Evolutionary conservation across 768 basidiomycete genomes (phyloP).

Genomic region (Lentinula guzmanii): DNA sequence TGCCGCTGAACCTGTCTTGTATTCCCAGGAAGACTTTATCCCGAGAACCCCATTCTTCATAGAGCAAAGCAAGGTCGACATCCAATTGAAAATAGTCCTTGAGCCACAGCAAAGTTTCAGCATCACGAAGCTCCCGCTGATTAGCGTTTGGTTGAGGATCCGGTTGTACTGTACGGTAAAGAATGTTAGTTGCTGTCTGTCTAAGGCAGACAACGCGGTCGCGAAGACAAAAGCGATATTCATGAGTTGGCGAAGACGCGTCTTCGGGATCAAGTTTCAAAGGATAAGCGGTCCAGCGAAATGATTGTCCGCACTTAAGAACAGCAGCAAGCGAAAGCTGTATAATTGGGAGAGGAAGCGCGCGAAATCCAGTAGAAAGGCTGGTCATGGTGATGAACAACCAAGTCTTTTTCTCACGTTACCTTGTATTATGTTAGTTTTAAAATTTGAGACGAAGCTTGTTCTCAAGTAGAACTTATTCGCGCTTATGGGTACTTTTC

Average conservation of each 20-base stretch:
- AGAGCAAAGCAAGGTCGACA: conserved; percentile 63
- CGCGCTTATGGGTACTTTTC: conserved; percentile 60
- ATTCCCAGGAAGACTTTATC: conserved; percentile 73
- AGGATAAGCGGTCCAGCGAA: conserved; percentile 67
- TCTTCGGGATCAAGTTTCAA: conserved; percentile 19
- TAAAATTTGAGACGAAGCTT: background rate
- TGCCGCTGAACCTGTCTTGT: conserved; percentile 66
- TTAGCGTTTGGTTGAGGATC: conserved; percentile 27
- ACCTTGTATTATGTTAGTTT: too few species aligned
- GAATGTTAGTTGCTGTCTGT: conserved; percentile 61
- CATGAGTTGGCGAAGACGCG: conserved; percentile 31
- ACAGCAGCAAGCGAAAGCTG: conserved; percentile 79
- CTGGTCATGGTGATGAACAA: conserved; percentile 15
- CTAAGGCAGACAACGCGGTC: conserved; percentile 84
- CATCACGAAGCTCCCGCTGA: conserved; percentile 34
- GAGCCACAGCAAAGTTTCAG: conserved; percentile 71
- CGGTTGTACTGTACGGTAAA: conserved; percentile 70
- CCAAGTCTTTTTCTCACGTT: conserved; percentile 16
- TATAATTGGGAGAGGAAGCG: conserved; percentile 51
- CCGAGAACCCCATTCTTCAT: conserved; percentile 64
- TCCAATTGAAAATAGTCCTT: conserved; percentile 87
- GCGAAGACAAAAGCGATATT: conserved; percentile 74
- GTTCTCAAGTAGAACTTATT: conserved; percentile 9
- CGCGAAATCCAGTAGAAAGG: conserved; percentile 42
- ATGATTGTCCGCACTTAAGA: conserved; percentile 79